Conservation (phyloP, 1,284 basidiomycete genomes). For the Cryptococcus maquisensis region DNA sequence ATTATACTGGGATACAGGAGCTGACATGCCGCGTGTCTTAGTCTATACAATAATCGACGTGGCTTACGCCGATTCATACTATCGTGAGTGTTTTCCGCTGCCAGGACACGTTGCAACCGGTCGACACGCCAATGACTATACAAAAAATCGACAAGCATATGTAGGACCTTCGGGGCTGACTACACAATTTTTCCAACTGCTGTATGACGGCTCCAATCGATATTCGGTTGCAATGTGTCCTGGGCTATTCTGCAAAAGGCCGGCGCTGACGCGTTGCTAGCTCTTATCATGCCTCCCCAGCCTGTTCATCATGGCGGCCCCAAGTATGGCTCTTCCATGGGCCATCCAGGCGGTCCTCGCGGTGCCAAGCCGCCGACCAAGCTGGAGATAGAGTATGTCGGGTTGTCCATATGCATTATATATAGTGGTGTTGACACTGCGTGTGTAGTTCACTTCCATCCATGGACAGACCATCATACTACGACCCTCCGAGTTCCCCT, state of each 20-base stretch:
- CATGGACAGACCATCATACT: constrained; percentile 32
- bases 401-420: neutral
- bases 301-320: constrained; percentile 1
- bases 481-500: constrained; percentile 34
- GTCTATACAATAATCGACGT: neutral
- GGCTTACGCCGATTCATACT: neutral
- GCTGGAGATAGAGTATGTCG: constrained; percentile 33
- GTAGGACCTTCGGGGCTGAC: constrained; percentile 46
- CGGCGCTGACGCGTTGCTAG: neutral
- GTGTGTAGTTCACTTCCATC: constrained; percentile 30
- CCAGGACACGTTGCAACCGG: neutral
- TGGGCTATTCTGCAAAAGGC: neutral
- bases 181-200: constrained; percentile 29
- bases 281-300: constrained; percentile 20
- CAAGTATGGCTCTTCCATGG: neutral
- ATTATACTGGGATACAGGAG: neutral
- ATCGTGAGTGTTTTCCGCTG: neutral
- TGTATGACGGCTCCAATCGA: constrained; percentile 32
- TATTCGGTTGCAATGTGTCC: neutral
- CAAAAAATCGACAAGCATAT: constrained; percentile 48
- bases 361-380: constrained; percentile 18
- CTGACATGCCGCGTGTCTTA: neutral
- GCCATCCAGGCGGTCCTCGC: neutral
- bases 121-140: constrained; percentile 38
- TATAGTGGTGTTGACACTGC: neutral